Evolutionary conservation across 306 rosid species (phyloP), one percentile per base, ranked within the genome.

Genomic region (Glycine latifolia): DNA sequence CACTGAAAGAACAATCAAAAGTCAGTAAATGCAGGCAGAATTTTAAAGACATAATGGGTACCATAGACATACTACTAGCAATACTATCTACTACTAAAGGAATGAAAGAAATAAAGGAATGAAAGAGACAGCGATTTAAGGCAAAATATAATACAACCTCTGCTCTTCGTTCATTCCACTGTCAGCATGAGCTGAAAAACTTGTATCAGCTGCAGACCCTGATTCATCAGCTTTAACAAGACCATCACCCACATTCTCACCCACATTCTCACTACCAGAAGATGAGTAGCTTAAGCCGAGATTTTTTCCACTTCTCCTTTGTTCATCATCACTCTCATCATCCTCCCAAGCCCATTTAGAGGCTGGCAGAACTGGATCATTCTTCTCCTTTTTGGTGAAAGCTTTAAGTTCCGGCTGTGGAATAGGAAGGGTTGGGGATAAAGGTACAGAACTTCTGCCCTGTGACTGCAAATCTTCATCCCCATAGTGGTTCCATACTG

Each of bases 311-410:
- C 86, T 78, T 77, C 80, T 83, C 83, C 86, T 88, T 77, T 89
- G 97, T 58, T 94, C 99, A 78, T 88, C 97, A 15, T 96, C 99
- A 78, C 98, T 96, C 59, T 91, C 98, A 82, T 92, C 97, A 78
- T 94, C 99, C 91, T 93, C 99, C 59, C 95, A 86, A 46, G 99
- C 98, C 99, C 99, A 96, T 88, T 96, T 96, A 68, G 98, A 96
- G 86, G 97, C 89, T 7, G 97, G 97, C 79, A 96, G 81, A 84
- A 93, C 90, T 9, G 90, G 97, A 74, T 92, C 98, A 79, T 71
- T 90, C 91, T 89, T 96, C 82, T 92, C 99, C 67, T 85, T 92
- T 87, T 85, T 96, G 10, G 84, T 60, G 75, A 87, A 92, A 17
- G 92, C 91, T 83, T 91, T 96, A 39, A 91, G 91, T 56, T 96